Percentiles rank a stretch among this genome's conserved stretches.
These are phyloP conservation scores for Linnemannia schmuckeri DNA, from an alignment of 192 early-diverging fungal species.

Conservation along the genomic window DNA sequence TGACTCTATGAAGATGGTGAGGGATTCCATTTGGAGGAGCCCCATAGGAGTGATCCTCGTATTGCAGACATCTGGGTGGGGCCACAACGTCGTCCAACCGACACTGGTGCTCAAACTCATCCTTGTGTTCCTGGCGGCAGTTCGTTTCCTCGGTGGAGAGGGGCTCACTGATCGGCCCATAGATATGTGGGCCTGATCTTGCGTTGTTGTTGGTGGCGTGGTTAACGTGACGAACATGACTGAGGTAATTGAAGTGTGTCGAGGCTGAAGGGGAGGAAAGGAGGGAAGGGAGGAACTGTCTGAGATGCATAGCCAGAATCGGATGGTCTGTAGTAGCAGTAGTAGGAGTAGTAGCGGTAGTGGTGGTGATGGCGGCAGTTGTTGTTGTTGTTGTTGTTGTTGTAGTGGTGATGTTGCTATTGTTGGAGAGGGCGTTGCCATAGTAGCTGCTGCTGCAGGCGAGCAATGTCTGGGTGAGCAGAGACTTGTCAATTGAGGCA, in stretches of 20 bases:
- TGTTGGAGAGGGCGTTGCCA: no score
- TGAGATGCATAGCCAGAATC: neutral
- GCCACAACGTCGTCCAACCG: no score
- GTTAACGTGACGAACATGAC: neutral
- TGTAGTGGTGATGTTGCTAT: no score
- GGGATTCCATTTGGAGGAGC: no score
- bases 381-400: neutral
- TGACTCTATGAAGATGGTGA: neutral
- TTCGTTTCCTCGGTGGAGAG: neutral
- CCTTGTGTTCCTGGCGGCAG: no score
- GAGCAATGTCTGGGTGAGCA: neutral
- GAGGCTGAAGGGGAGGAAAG: no score
- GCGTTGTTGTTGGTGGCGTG: neutral
- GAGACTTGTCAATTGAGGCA: neutral
- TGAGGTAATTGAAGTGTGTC: neutral
- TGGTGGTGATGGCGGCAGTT: neutral
- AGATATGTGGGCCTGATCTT: neutral
- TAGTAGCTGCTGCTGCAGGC: neutral
- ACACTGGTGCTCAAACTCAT: no score
- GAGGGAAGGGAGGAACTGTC: neutral
- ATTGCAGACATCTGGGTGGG: no score
- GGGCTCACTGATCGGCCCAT: neutral
- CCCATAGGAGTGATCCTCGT: neutral
- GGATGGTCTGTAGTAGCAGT: neutral
- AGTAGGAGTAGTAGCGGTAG: neutral